Conservation (phyloP, 2,329 filamentous ascomycete genomes). For the Coniella vitis region DNA sequence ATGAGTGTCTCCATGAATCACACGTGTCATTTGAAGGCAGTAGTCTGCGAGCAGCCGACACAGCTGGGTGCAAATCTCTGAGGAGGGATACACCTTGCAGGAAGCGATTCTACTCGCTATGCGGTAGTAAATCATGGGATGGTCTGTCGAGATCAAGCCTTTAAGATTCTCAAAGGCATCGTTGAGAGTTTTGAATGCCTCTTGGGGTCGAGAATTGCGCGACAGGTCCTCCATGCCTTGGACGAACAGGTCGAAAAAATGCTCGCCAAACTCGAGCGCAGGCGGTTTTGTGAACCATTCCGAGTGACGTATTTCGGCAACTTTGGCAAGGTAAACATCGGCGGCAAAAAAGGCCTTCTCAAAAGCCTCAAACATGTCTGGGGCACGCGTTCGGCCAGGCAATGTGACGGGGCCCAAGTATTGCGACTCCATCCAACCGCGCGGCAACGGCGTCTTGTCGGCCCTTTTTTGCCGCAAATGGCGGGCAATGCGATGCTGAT, state of each 20-base stretch:
- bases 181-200: conserved; percentile 3
- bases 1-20: conserved; percentile 1
- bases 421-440: not conserved
- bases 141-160: not conserved
- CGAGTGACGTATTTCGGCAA: not conserved
- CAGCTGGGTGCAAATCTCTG: not conserved
- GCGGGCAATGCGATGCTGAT: conserved; percentile 2
- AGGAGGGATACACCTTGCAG: not conserved
- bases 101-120: not conserved
- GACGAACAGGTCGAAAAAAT: conserved; percentile 2
- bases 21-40: not conserved
- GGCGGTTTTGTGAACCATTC: not conserved
- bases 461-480: not conserved
- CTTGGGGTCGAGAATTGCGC: not conserved
- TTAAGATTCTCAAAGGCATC: conserved; percentile 5
- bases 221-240: conserved; percentile 3
- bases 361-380: not conserved
- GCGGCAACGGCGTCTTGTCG: not conserved
- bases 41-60: conserved; percentile 3
- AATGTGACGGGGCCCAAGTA: not conserved
- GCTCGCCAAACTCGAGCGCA: not conserved
- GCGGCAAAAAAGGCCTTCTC: not conserved
- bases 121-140: not conserved
- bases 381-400: not conserved
- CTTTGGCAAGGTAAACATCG: not conserved